Percentiles rank a stretch among this genome's conserved stretches.
These are phyloP conservation scores for Trichoderma sp. DNA, from an alignment of 2,329 filamentous ascomycete species.

Conservation along the genomic window DNA sequence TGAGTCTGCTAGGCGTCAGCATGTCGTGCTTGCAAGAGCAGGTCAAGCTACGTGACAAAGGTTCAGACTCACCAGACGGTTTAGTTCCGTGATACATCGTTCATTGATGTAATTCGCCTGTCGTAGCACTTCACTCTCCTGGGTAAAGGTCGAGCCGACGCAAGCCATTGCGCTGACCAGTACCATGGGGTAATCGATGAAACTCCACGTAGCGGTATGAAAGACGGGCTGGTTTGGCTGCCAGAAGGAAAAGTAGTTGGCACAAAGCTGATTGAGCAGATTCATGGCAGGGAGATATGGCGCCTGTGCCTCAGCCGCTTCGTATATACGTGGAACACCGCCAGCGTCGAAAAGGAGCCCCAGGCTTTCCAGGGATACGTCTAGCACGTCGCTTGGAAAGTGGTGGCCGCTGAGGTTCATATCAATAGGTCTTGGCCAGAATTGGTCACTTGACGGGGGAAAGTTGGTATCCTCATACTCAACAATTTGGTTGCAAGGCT, in stretches of 20 bases:
- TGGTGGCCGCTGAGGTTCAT: not conserved
- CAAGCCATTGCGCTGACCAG: conserved; percentile 37
- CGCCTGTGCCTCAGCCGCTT: not conserved
- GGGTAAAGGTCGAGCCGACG: conserved; percentile 33
- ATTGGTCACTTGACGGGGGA: not conserved
- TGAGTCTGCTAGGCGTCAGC: conserved; percentile 27
- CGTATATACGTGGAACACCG: conserved; percentile 22
- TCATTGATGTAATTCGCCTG: conserved; percentile 31
- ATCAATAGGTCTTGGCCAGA: not conserved
- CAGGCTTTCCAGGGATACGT: not conserved
- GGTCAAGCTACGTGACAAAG: not conserved
- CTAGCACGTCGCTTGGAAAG: not conserved
- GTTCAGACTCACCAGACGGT: conserved; percentile 32
- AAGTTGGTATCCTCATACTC: not conserved
- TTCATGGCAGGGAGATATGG: conserved; percentile 26
- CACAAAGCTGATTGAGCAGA: conserved; percentile 31
- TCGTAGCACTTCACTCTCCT: conserved; percentile 26
- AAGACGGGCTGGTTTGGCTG: conserved; percentile 36
- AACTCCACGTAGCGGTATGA: conserved; percentile 36
- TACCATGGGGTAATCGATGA: conserved; percentile 30
- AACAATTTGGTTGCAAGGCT: not conserved
- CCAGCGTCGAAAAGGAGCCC: conserved; percentile 31
- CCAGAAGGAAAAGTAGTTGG: conserved; percentile 34
- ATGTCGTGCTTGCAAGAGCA: not conserved
- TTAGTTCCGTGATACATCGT: conserved; percentile 35